phyloP scores from a whole-genome alignment of 164 flowering plant genomes.

The Nymphaea thermarum region DNA sequence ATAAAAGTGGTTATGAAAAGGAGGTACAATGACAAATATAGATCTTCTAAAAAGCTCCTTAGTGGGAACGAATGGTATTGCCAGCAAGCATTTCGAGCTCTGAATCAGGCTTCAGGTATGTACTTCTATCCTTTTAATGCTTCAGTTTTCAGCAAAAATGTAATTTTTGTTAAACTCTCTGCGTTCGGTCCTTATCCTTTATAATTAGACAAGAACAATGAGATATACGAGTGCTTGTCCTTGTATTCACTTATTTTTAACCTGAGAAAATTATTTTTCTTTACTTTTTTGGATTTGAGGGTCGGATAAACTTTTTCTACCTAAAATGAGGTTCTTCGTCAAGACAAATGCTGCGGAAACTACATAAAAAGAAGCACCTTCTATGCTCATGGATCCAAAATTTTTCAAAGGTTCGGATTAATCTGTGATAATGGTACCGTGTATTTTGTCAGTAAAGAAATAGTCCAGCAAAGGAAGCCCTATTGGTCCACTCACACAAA shows the following conservation, averaged over 20 bases:
- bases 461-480: too few species aligned
- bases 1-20: constrained; percentile 73
- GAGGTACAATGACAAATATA: constrained; percentile 71
- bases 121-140: background rate
- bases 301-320: too few species aligned
- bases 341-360: too few species aligned
- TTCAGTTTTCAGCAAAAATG: background rate
- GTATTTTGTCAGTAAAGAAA: too few species aligned
- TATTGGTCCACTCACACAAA: too few species aligned
- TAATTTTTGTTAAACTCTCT: background rate
- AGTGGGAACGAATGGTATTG: constrained; percentile 95
- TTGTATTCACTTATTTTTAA: background rate
- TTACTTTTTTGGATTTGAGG: background rate
- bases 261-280: background rate
- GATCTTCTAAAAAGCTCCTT: constrained; percentile 57
- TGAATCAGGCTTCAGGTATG: constrained; percentile 94
- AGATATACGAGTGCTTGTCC: background rate
- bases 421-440: too few species aligned
- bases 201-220: background rate
- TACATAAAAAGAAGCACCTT: too few species aligned
- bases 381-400: too few species aligned
- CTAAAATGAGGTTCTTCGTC: too few species aligned
- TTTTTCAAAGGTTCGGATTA: too few species aligned
- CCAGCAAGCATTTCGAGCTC: constrained; percentile 91
- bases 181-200: background rate